phyloP scores from a whole-genome alignment of 306 rosid species.

The Begonia masoniana region DNA sequence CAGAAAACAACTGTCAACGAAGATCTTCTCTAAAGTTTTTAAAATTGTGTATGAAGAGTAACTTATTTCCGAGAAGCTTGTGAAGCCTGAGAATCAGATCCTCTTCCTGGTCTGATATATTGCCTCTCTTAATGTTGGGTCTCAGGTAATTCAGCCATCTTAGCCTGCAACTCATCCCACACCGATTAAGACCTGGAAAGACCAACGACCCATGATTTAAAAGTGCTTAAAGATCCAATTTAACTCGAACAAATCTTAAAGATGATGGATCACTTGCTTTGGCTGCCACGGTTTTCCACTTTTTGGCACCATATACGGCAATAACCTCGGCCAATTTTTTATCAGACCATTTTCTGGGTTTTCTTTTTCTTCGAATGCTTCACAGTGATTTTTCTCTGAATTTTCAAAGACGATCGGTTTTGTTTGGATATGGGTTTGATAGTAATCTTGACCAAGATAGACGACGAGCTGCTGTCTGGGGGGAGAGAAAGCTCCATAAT shows the following conservation, averaged over 20 bases:
- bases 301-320: conserved; percentile 37
- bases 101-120: conserved; percentile 59
- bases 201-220: not conserved
- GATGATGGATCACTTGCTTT: conserved; percentile 30
- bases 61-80: conserved; percentile 59
- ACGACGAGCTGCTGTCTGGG: too few relatives aligned
- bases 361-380: too few relatives aligned
- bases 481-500: too few relatives aligned
- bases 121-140: conserved; percentile 61
- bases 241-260: not conserved
- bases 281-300: conserved; percentile 37
- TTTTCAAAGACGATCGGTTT: too few relatives aligned
- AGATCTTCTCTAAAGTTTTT: not conserved
- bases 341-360: too few relatives aligned
- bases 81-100: conserved; percentile 58
- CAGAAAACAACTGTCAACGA: not conserved
- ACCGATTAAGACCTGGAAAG: conserved; percentile 33
- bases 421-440: too few relatives aligned
- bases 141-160: conserved; percentile 61
- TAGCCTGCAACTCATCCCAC: conserved; percentile 57
- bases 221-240: not conserved
- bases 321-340: conserved; percentile 38
- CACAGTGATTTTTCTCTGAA: too few relatives aligned
- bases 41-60: not conserved
- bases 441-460: too few relatives aligned